Percentiles rank a stretch among this genome's conserved stretches.
Evolutionary conservation across 352 stramenopile genomes (phyloP).

Genomic region (Pythium sukuiense): DNA sequence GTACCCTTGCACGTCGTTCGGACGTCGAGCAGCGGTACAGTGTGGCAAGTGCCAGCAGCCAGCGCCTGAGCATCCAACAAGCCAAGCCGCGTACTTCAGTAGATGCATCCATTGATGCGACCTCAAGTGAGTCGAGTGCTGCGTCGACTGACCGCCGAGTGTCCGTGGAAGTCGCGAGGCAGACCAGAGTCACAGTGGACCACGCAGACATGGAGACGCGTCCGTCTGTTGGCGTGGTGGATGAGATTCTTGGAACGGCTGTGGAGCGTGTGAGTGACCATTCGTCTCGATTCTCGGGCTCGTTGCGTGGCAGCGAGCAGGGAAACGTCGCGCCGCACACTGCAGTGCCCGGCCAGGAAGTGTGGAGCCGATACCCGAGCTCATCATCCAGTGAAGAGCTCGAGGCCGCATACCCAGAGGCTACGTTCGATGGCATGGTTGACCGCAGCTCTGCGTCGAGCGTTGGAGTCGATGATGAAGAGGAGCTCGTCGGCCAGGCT

Average conservation of each 20-base stretch:
- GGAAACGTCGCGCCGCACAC: background rate
- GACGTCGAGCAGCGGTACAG: background rate
- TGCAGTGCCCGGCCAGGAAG: slow-evolving; percentile 1
- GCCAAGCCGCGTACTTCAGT: background rate
- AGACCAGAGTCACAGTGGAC: slow-evolving; percentile 5
- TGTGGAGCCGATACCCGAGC: slow-evolving; percentile 29
- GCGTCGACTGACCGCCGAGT: slow-evolving; percentile 3
- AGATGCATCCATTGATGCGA: background rate
- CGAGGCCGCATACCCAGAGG: slow-evolving; percentile 20
- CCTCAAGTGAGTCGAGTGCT: background rate
- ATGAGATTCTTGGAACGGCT: slow-evolving; percentile 5
- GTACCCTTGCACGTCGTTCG: background rate
- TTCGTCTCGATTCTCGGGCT: slow-evolving; percentile 2
- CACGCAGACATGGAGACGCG: slow-evolving; percentile 7
- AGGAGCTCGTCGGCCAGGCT: slow-evolving; percentile 1
- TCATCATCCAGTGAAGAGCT: slow-evolving; percentile 30
- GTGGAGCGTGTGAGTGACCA: background rate
- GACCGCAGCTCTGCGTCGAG: slow-evolving; percentile 5
- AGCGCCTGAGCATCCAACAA: background rate
- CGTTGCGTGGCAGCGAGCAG: background rate
- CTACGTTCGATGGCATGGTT: background rate
- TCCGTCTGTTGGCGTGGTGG: background rate
- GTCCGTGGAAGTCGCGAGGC: slow-evolving; percentile 14
- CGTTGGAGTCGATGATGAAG: slow-evolving; percentile 12
- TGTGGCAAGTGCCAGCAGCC: slow-evolving; percentile 1